phyloP scores from a whole-genome alignment of 768 basidiomycete species.

The Postia placenta region DNA sequence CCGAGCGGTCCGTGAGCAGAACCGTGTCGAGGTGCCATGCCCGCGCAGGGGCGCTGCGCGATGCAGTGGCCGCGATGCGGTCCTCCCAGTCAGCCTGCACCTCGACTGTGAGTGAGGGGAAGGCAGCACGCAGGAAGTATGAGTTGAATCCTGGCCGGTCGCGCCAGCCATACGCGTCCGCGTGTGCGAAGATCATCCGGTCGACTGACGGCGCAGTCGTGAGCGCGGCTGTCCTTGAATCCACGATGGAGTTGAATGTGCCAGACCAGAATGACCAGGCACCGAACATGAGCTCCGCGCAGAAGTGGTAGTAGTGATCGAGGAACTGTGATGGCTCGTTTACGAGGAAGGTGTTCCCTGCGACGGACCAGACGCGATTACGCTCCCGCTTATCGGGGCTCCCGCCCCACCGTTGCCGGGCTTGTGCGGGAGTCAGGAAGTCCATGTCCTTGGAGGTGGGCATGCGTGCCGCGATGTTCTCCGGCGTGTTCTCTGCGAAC shows the following conservation, averaged over 20 bases:
- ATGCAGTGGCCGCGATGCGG: conserved; percentile 31
- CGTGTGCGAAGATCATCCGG: conserved; percentile 68
- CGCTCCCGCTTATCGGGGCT: conserved; percentile 21
- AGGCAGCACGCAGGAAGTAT: conserved; percentile 68
- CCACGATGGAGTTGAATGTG: conserved; percentile 26
- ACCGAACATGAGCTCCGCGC: conserved; percentile 75
- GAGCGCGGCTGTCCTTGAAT: conserved; percentile 13
- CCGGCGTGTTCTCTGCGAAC: conserved; percentile 48
- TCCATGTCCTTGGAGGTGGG: conserved; percentile 61
- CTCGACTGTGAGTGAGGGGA: conserved; percentile 68
- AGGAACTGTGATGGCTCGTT: conserved; percentile 76
- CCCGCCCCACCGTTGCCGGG: conserved; percentile 54
- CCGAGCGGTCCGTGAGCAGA: conserved; percentile 70
- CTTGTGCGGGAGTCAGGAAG: conserved; percentile 54
- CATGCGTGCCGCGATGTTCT: conserved; percentile 60
- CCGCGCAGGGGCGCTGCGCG: conserved; percentile 16
- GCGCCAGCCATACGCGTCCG: conserved; percentile 58
- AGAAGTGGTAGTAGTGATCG: conserved; percentile 85
- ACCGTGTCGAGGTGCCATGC: conserved; percentile 71
- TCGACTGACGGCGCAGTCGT: conserved; percentile 48
- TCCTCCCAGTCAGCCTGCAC: conserved; percentile 68
- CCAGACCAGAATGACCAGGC: conserved; percentile 71
- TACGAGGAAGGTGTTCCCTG: conserved; percentile 66
- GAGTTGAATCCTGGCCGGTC: conserved; percentile 73
- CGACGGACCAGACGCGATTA: conserved; percentile 59